These are phyloP conservation scores for Sporisorium scitamineum DNA, from an alignment of 1,284 basidiomycete species.

Conservation along the genomic window DNA sequence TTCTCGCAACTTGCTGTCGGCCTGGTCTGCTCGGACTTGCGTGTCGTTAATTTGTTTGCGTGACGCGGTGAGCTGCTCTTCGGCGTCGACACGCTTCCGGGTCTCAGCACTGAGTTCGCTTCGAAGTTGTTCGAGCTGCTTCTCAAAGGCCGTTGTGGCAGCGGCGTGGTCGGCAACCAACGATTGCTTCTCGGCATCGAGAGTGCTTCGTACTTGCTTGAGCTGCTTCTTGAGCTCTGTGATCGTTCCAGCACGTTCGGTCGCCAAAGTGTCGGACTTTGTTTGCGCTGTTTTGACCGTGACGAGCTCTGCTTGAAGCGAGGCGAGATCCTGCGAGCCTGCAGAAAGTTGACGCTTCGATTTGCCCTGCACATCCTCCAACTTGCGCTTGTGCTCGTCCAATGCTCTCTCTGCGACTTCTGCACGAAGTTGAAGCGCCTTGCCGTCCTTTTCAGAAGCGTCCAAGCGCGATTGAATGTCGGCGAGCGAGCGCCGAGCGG, in stretches of 20 bases:
- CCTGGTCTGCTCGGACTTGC: slow-evolving; percentile 12
- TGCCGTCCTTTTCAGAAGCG: slow-evolving; percentile 18
- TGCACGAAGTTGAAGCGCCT: slow-evolving; percentile 15
- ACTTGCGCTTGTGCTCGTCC: slow-evolving; percentile 28
- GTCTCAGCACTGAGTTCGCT: slow-evolving; percentile 11
- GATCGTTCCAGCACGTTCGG: slow-evolving; percentile 17
- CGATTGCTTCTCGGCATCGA: slow-evolving; percentile 1
- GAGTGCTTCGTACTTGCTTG: slow-evolving; percentile 8
- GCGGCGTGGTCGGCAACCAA: slow-evolving; percentile 2
- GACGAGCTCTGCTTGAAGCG: slow-evolving; percentile 19
- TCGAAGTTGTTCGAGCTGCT: slow-evolving; percentile 13
- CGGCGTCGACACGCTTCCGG: slow-evolving; percentile 1
- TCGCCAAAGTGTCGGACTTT: slow-evolving; percentile 6
- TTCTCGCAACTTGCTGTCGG: slow-evolving; percentile 38
- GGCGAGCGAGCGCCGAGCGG: slow-evolving; percentile 18
- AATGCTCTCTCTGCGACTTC: slow-evolving; percentile 28
- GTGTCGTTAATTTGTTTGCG: slow-evolving; percentile 8
- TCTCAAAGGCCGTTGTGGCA: background rate
- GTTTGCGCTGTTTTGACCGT: slow-evolving; percentile 4
- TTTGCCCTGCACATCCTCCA: slow-evolving; percentile 10
- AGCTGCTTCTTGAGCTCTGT: slow-evolving; percentile 21
- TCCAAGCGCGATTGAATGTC: slow-evolving; percentile 30
- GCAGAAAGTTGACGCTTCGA: slow-evolving; percentile 7
- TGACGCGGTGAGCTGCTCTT: slow-evolving; percentile 5
- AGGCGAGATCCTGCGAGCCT: slow-evolving; percentile 25